Evolutionary conservation across 2,329 filamentous ascomycete genomes (phyloP).

Genomic region (Alternaria metachromatica): DNA sequence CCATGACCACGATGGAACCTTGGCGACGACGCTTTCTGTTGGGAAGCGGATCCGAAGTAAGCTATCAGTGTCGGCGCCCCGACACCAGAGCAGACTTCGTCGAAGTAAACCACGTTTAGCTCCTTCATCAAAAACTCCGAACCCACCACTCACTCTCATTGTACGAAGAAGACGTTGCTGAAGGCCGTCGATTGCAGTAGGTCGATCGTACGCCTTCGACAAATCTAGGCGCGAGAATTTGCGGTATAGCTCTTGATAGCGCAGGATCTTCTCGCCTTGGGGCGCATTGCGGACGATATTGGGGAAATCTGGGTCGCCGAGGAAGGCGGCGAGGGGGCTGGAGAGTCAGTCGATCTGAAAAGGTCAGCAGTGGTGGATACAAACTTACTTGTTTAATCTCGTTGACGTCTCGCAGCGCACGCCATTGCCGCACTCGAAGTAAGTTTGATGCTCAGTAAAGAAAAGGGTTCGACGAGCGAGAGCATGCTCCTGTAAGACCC

Average conservation of each 20-base stretch:
- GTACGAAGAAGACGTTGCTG: constrained; percentile 37
- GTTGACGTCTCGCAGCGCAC: constrained; percentile 29
- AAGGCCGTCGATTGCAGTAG: constrained; percentile 41
- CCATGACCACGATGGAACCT: constrained; percentile 22
- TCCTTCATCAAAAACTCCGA: constrained; percentile 39
- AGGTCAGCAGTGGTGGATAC: too few relatives aligned
- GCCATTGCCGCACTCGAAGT: constrained; percentile 33
- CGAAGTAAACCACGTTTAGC: constrained; percentile 11
- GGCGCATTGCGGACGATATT: neutral
- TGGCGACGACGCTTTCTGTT: neutral
- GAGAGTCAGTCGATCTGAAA: too few relatives aligned
- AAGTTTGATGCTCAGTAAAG: constrained; percentile 32
- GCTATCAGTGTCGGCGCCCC: neutral
- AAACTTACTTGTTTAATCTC: constrained; percentile 20
- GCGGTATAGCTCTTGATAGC: constrained; percentile 15
- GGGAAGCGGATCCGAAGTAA: constrained; percentile 9
- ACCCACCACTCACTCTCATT: constrained; percentile 31
- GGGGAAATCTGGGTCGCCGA: constrained; percentile 39
- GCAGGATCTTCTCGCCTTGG: constrained; percentile 12
- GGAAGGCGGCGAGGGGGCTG: constrained; percentile 10
- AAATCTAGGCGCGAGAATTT: constrained; percentile 40
- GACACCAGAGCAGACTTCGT: constrained; percentile 14
- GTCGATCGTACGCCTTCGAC: constrained; percentile 28
- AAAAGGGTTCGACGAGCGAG: constrained; percentile 35
- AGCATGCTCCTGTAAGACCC: constrained; percentile 37